Base-by-base conservation (phyloP, 2,329 filamentous ascomycete genomes). In the Paecilomyces sp. region DNA sequence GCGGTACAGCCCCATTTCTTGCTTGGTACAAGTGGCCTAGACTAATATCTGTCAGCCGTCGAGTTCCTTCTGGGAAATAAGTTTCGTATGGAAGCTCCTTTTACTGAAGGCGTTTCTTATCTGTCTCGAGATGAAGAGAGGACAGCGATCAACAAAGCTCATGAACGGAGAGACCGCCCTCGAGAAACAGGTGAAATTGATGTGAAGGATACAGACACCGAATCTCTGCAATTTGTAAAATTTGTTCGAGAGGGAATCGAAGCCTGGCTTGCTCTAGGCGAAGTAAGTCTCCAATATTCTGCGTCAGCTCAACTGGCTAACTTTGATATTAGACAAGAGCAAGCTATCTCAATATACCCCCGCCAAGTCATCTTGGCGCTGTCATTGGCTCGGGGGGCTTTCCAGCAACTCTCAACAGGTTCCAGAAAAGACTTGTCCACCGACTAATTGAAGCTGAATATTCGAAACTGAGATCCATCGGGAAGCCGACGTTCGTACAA, bases 361-460 rank as follows among this genome's bases (percentile, higher is more conserved):
- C 72, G 13, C 66, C 73, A 3, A 63, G 62, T 12, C 47, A 53
- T 12, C 52, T 57, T 58, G 64, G 61, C 28, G 54, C 70, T 63
- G 15, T 66, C 18, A 58, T 58, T 1, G 58, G 57, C 8, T 51
- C 61, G 36, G 61, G 57, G 12, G 58, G 58, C 12, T 62, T 73
- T 50, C 70, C 72, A n/a, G 60, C 57, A 3, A 60, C 59, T 0
- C 68, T 87, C 28, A 85, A 80, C 61, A 78, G 80, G 0, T 88
- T 83, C 65, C 86, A 90, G 68, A 85, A 86, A 68, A 79, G 85
- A 34, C 76, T 90, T 5, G 80, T 89, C 0, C 84, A 89, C 67
- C 86, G 89, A 65, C 76, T 88, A 12, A 79, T 90, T n/a, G 79
- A 84, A 12, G 80, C 80, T 13, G 86, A 89, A 63, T 90, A 76